A percentile compares a stretch with the other conserved stretches of the same genome.
These are phyloP conservation scores for Penicillium subrubescens DNA, from an alignment of 495 filamentous ascomycete genomes.

Conservation along the genomic window DNA sequence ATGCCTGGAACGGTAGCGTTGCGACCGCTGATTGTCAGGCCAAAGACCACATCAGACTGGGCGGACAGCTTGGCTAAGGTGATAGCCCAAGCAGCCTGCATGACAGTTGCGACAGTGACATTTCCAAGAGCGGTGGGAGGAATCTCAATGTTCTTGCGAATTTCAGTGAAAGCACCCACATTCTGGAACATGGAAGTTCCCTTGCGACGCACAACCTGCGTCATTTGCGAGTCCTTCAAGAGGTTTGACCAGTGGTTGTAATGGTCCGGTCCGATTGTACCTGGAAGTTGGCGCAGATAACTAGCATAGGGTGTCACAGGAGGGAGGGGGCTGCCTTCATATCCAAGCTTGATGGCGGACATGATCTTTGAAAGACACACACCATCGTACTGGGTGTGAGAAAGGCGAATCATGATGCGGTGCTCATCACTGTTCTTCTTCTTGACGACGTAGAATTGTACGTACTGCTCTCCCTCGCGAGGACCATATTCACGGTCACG, in stretches of 20 bases:
- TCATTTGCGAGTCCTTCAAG: constrained; percentile 49
- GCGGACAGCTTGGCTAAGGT: constrained; percentile 54
- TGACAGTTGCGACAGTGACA: constrained; percentile 56
- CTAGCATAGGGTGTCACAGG: constrained; percentile 56
- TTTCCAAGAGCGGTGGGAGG: constrained; percentile 45
- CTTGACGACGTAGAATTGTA: constrained; percentile 62
- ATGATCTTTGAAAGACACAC: constrained; percentile 67
- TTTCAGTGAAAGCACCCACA: constrained; percentile 38
- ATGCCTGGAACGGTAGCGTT: constrained; percentile 55
- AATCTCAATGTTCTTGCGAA: constrained; percentile 44
- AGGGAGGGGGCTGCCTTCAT: constrained; percentile 49
- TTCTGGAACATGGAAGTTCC: constrained; percentile 42
- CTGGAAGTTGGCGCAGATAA: constrained; percentile 56
- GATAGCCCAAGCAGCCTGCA: constrained; percentile 61
- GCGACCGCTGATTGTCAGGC: constrained; percentile 58
- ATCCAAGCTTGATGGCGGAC: constrained; percentile 53
- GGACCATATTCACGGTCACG: constrained; percentile 52
- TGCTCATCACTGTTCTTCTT: constrained; percentile 49
- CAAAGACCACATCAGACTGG: constrained; percentile 56
- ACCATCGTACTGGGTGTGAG: constrained; percentile 77
- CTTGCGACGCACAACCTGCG: constrained; percentile 43
- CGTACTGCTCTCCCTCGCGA: constrained; percentile 62
- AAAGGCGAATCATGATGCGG: constrained; percentile 67
- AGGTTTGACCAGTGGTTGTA: constrained; percentile 54
- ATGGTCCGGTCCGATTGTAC: constrained; percentile 50